These are phyloP conservation scores for Scheffersomyces illinoinensis DNA, from an alignment of 1,139 yeast genomes.

Conservation along the genomic window DNA sequence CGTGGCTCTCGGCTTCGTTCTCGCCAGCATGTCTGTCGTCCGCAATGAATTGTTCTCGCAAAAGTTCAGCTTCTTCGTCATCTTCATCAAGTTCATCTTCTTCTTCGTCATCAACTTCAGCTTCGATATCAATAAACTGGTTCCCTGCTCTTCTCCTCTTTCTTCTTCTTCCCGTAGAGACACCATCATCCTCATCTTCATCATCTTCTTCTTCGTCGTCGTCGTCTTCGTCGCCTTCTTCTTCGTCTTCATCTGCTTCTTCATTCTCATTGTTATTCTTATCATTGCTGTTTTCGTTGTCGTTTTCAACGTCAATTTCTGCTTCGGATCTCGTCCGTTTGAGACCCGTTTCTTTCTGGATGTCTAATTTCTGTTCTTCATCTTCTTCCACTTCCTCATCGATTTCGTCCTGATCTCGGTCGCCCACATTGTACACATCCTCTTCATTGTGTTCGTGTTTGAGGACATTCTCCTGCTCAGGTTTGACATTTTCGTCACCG, in stretches of 20 bases:
- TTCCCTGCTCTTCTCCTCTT: conserved; percentile 73
- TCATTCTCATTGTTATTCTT: conserved; percentile 7
- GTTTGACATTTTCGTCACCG: not conserved
- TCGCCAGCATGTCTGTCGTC: conserved; percentile 67
- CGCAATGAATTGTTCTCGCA: conserved; percentile 78
- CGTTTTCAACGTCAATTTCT: not conserved
- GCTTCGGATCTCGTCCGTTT: not conserved
- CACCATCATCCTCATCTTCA: conserved; percentile 52
- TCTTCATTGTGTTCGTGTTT: conserved; percentile 4
- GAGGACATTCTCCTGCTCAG: not conserved
- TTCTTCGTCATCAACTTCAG: conserved; percentile 98
- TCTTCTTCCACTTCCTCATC: conserved; percentile 34
- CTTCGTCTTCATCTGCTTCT: conserved; percentile 20
- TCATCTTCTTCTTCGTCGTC: conserved; percentile 67
- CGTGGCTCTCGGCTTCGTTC: conserved; percentile 45
- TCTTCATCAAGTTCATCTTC: conserved; percentile 91
- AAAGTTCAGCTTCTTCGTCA: conserved; percentile 82
- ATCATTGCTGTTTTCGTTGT: conserved; percentile 3
- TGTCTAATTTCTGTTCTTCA: conserved; percentile 1
- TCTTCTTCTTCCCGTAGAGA: conserved; percentile 50
- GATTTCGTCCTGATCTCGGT: conserved; percentile 47
- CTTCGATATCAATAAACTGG: conserved; percentile 97
- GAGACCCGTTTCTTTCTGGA: not conserved
- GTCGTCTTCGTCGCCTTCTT: conserved; percentile 44
- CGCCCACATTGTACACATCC: conserved; percentile 20